phyloP scores from a whole-genome alignment of 2,329 filamentous ascomycete genomes.

The Diplodia scrobiculata region DNA sequence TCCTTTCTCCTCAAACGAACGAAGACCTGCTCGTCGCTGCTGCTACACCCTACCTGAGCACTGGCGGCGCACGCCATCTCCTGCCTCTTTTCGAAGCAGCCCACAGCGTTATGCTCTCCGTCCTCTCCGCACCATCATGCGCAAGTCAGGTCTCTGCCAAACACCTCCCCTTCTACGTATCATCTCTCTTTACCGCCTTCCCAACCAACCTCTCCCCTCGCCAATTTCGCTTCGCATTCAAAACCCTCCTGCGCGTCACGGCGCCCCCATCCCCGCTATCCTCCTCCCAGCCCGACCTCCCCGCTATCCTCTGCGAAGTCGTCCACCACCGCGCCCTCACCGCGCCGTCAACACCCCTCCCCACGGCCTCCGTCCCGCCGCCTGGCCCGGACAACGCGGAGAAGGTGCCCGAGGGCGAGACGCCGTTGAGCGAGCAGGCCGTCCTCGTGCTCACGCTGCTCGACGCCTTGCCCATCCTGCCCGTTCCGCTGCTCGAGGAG shows the following conservation, averaged over 20 bases:
- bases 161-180: slow-evolving; percentile 80
- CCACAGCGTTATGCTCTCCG: slow-evolving; percentile 77
- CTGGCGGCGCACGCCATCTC: slow-evolving; percentile 60
- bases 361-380: slow-evolving; percentile 41
- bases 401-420: slow-evolving; percentile 35
- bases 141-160: slow-evolving; percentile 65
- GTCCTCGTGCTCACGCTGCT: slow-evolving; percentile 75
- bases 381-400: slow-evolving; percentile 40
- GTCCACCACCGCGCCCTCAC: slow-evolving; percentile 65
- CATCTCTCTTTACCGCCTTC: slow-evolving; percentile 77
- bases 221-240: slow-evolving; percentile 87
- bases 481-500: slow-evolving; percentile 70
- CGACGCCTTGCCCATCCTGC: slow-evolving; percentile 74
- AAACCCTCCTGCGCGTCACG: slow-evolving; percentile 78
- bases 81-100: slow-evolving; percentile 82
- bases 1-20: slow-evolving; percentile 66
- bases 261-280: slow-evolving; percentile 77
- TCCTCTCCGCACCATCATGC: slow-evolving; percentile 78
- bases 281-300: slow-evolving; percentile 72
- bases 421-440: slow-evolving; percentile 72
- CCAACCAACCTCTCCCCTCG: slow-evolving; percentile 75
- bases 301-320: slow-evolving; percentile 78
- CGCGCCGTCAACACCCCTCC: slow-evolving; percentile 52
- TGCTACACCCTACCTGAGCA: slow-evolving; percentile 71
- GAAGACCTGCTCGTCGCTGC: slow-evolving; percentile 74